Evolutionary conservation across 176 grass and related monocot genomes (phyloP), one percentile per base, ranked within the genome.

Genomic region (Oryza meyeriana): DNA sequence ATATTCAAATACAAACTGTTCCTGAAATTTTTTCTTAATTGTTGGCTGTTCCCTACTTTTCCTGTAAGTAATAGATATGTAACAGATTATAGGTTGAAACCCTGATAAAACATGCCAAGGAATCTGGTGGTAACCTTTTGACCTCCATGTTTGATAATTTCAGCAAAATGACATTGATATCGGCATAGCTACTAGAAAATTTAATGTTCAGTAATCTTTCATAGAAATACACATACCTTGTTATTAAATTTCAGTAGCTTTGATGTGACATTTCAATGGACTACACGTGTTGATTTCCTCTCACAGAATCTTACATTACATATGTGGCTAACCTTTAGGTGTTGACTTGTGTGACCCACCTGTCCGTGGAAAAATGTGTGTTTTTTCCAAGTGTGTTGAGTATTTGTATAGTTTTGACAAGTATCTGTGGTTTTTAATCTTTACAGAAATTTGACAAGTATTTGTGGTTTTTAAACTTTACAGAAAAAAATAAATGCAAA

Each of bases 31-130:
- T 39, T 62, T 0, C 20, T 10, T 77, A 24, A 38, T 10, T 16
- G 28, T 17, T 64, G 28, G 32, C 68, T 36, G 30, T 81, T 87
- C 14, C 74, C 36, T 61, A 12, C 13, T 33, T 86, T 81, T 24
- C 4, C 22, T 34, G 13, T 61, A 38, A 4, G 4, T 52, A 28
- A 76, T 36, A 12, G 12, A 12, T 87, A 26, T 77, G 64, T 80
- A 63, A 16, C 14, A 76, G 26, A 57, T 26, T 61, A 6, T 68
- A 80, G 42, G 30, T 2, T 9, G 18, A 25, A 79, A 75, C 18
- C 26, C 61, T 72, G 28, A 24, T 14, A 44, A 68, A 4, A 75
- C 63, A 67, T 40, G 22, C 22, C 33, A 18, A 69, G 18, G 27
- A 69, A 69, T 77, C 20, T 7, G 20, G 72, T n/a, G 17, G 24